Evolutionary conservation across 371 early-diverging fungal species (phyloP).

Genomic region (Mortierella sp.): DNA sequence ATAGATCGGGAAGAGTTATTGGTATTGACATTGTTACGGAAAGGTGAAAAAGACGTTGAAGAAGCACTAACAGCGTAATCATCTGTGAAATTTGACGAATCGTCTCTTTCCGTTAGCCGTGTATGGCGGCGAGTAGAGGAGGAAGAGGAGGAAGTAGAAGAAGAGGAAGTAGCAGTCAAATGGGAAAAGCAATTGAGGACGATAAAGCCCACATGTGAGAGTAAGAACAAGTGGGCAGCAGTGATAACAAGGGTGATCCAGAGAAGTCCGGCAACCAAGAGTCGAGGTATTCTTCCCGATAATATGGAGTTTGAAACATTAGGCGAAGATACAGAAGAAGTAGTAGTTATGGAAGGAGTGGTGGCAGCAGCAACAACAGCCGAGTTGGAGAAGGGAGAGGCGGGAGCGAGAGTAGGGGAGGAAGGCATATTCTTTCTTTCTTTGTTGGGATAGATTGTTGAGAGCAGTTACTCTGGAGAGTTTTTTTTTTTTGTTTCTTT

Average conservation of each 20-base stretch:
- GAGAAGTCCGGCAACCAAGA: conserved; percentile 32
- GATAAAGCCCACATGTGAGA: conserved; percentile 38
- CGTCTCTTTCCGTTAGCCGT: conserved; percentile 3
- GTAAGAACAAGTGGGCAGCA: conserved; percentile 40
- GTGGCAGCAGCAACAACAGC: background rate
- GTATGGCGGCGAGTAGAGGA: conserved; percentile 18
- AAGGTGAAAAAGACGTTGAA: conserved; percentile 21
- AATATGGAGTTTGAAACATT: conserved; percentile 13
- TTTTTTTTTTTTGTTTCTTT: too few species aligned
- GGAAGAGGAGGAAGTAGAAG: conserved; percentile 15
- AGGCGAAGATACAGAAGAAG: background rate
- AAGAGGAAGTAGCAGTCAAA: conserved; percentile 19
- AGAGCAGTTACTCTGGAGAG: background rate
- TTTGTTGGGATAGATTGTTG: background rate
- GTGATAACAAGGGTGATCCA: conserved; percentile 51
- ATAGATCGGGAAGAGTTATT: conserved; percentile 23
- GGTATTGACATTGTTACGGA: conserved; percentile 4
- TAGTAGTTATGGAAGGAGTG: conserved; percentile 2
- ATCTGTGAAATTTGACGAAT: conserved; percentile 5
- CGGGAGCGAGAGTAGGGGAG: conserved; percentile 1
- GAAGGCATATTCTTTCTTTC: conserved; percentile 16
- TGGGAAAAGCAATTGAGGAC: conserved; percentile 51
- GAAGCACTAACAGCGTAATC: conserved; percentile 14
- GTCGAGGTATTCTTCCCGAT: conserved; percentile 34
- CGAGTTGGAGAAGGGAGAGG: conserved; percentile 1